A percentile compares a stretch with the other conserved stretches of the same genome.
Conservation (phyloP, 192 early-diverging fungal genomes). For the Gorgonomyces haynaldii region DNA sequence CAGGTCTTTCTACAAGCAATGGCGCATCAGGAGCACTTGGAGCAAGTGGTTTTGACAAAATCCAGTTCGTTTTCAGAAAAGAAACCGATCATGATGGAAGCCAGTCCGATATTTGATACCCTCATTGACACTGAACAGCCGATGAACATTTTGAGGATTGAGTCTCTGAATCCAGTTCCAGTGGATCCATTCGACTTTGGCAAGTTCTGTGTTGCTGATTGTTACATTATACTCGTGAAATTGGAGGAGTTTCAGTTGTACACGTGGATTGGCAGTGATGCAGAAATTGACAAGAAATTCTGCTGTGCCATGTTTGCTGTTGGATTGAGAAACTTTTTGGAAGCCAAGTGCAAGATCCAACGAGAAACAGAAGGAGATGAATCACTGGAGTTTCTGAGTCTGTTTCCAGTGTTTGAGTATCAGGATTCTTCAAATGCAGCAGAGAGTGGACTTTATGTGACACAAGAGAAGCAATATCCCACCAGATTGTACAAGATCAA, state of each 20-base stretch:
- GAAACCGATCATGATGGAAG: too few species aligned
- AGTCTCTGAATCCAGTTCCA: constrained; percentile 23
- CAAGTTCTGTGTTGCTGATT: constrained; percentile 34
- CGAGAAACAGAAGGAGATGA: constrained; percentile 17
- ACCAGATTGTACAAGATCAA: constrained; percentile 23
- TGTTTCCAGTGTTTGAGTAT: constrained; percentile 14
- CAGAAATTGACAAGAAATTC: constrained; percentile 42
- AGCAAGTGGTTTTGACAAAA: too few species aligned
- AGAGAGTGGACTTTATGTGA: constrained; percentile 28
- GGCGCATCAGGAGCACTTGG: too few species aligned
- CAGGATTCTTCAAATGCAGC: constrained; percentile 16
- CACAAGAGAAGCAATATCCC: constrained; percentile 22
- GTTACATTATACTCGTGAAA: constrained; percentile 29
- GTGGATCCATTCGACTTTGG: constrained; percentile 9
- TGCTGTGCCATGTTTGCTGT: constrained; percentile 40
- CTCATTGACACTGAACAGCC: too few species aligned
- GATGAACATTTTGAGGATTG: constrained; percentile 30
- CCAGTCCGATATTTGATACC: too few species aligned
- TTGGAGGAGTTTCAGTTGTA: constrained; percentile 17
- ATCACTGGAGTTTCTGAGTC: constrained; percentile 11
- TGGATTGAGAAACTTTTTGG: constrained; percentile 29
- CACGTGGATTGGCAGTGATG: constrained; percentile 34
- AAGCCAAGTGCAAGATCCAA: constrained; percentile 9
- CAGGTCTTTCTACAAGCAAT: too few species aligned
- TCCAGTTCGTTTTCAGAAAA: too few species aligned